A percentile compares a stretch with the other conserved stretches of the same genome.
Evolutionary conservation across 192 early-diverging fungal genomes (phyloP).

Genomic region (Phlyctochytrium planicorne): DNA sequence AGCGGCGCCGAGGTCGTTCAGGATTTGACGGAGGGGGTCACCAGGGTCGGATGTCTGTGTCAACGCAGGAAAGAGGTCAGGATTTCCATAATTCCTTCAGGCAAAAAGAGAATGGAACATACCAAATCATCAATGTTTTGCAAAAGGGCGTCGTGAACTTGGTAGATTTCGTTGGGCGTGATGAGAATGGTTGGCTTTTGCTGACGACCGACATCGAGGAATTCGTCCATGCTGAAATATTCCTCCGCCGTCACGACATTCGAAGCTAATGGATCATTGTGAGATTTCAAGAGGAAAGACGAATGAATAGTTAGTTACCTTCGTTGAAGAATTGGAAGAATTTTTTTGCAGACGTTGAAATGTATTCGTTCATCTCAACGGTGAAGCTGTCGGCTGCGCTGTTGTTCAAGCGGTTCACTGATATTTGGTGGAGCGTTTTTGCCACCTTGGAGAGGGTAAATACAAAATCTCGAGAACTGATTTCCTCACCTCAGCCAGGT

Average conservation of each 20-base stretch:
- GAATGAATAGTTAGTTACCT: constrained; percentile 41
- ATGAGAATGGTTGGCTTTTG: constrained; percentile 88
- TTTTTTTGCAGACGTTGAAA: constrained; percentile 69
- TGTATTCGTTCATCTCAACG: constrained; percentile 78
- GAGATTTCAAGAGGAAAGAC: not conserved
- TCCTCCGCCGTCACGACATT: constrained; percentile 85
- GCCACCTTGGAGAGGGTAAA: constrained; percentile 50
- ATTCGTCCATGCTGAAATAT: constrained; percentile 86
- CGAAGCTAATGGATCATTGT: constrained; percentile 53
- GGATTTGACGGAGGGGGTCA: constrained; percentile 47
- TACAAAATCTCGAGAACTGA: constrained; percentile 8
- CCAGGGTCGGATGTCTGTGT: constrained; percentile 22
- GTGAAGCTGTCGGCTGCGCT: constrained; percentile 54
- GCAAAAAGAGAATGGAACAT: constrained; percentile 1
- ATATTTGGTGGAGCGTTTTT: constrained; percentile 94
- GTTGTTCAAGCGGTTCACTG: constrained; percentile 75
- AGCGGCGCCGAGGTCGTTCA: constrained; percentile 45
- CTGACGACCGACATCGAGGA: constrained; percentile 68
- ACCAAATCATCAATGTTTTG: constrained; percentile 77
- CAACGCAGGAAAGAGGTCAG: too few species aligned
- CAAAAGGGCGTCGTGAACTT: constrained; percentile 79
- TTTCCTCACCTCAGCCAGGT: constrained; percentile 74
- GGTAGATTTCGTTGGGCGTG: constrained; percentile 86
- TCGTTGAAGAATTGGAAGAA: constrained; percentile 86
- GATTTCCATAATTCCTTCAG: too few species aligned